Evolutionary conservation across 2,329 filamentous ascomycete genomes (phyloP).

Genomic region (Penicillium sp.): DNA sequence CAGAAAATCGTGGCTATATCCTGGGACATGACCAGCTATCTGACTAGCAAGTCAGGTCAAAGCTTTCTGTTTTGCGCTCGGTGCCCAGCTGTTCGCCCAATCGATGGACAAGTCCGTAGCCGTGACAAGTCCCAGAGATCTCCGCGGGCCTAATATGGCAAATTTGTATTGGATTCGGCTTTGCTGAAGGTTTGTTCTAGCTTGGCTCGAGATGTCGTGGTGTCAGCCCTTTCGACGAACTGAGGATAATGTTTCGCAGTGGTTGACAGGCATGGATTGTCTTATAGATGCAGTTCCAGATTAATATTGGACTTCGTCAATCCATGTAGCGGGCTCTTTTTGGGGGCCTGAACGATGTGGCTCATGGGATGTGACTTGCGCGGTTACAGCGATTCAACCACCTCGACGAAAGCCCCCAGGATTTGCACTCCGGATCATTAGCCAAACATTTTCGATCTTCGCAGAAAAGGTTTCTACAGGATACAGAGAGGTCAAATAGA

Average conservation of each 20-base stretch:
- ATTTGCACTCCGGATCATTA: neutral
- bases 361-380: neutral
- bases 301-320: neutral
- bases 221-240: neutral
- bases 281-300: neutral
- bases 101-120: neutral
- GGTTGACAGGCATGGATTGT: neutral
- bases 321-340: neutral
- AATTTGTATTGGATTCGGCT: neutral
- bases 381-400: neutral
- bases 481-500: too few species aligned
- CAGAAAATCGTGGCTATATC: too few species aligned
- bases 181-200: neutral
- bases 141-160: neutral
- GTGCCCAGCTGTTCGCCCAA: neutral
- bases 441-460: too few species aligned
- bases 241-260: too few species aligned
- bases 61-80: neutral
- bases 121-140: neutral
- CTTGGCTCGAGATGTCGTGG: neutral
- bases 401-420: neutral
- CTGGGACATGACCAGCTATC: neutral
- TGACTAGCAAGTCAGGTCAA: too few species aligned
- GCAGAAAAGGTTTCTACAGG: too few species aligned
- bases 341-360: too few species aligned